Percentiles rank a stretch among this genome's conserved stretches.
These are phyloP conservation scores for Hippophae tibetana DNA, from an alignment of 306 rosid species.

Conservation along the genomic window DNA sequence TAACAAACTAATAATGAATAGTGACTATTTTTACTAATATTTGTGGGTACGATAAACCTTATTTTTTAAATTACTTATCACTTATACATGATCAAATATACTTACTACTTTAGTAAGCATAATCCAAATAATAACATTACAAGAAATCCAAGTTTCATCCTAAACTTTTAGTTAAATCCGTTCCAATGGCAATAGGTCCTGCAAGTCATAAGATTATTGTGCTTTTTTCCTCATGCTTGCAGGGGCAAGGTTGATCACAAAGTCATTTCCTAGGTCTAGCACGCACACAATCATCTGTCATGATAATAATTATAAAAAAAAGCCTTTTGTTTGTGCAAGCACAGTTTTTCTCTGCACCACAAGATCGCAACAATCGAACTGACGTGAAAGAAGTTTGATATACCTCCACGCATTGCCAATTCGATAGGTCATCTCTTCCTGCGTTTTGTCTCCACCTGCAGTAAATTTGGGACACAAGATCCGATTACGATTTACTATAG, in stretches of 20 bases:
- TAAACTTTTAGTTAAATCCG: constrained; percentile 22
- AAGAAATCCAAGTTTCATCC: constrained; percentile 29
- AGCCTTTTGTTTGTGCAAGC: constrained; percentile 43
- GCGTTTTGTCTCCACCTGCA: constrained; percentile 49
- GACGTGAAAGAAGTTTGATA: constrained; percentile 27
- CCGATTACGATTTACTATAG: constrained; percentile 4
- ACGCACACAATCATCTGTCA: constrained; percentile 30
- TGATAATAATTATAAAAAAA: constrained; percentile 11
- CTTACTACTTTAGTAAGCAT: neutral
- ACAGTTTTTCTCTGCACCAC: constrained; percentile 44
- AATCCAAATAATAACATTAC: constrained; percentile 26
- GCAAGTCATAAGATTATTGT: constrained; percentile 24
- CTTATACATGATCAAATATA: too few species aligned
- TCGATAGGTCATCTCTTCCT: constrained; percentile 40
- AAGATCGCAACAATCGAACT: constrained; percentile 32
- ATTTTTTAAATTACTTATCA: too few species aligned
- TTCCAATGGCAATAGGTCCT: constrained; percentile 21
- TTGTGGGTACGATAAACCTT: too few species aligned
- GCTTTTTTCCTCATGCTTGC: constrained; percentile 18
- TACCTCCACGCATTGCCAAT: constrained; percentile 27
- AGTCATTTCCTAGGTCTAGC: constrained; percentile 31
- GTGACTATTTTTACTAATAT: too few species aligned
- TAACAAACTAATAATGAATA: too few species aligned
- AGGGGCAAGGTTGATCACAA: constrained; percentile 33
- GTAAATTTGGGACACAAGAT: constrained; percentile 4